A percentile compares a stretch with the other conserved stretches of the same genome.
Evolutionary conservation across 164 flowering plant genomes (phyloP).

Genomic region (Berberis vulgaris): DNA sequence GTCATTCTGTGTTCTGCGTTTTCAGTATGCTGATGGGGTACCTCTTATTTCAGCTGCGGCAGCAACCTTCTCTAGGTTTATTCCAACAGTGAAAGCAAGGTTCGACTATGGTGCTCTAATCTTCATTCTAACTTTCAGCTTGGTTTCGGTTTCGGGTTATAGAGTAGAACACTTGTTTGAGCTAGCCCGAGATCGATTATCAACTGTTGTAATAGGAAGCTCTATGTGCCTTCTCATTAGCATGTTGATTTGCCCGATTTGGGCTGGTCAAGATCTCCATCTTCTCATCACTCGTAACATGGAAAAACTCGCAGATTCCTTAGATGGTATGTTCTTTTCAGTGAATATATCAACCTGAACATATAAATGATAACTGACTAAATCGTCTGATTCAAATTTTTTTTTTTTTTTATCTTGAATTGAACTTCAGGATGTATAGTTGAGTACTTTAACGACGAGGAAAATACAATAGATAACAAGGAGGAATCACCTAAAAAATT

Average conservation of each 20-base stretch:
- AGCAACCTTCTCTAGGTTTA: constrained; percentile 68
- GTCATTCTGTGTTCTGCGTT: background rate
- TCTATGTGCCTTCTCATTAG: constrained; percentile 45
- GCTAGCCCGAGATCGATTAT: constrained; percentile 49
- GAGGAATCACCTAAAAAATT: constrained; percentile 18
- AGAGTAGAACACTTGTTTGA: constrained; percentile 49
- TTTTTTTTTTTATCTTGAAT: background rate
- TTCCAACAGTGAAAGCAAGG: constrained; percentile 56
- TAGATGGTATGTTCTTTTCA: constrained; percentile 40
- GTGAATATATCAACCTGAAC: background rate
- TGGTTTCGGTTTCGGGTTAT: constrained; percentile 67
- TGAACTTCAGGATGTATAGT: constrained; percentile 33
- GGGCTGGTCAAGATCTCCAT: constrained; percentile 78
- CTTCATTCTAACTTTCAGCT: constrained; percentile 81
- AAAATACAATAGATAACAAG: constrained; percentile 1
- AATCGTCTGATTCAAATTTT: background rate
- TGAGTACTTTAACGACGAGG: constrained; percentile 26
- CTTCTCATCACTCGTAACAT: constrained; percentile 37
- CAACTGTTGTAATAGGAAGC: constrained; percentile 62
- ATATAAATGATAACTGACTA: background rate
- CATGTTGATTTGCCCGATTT: constrained; percentile 56
- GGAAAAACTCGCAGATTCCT: constrained; percentile 61
- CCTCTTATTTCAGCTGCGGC: constrained; percentile 42
- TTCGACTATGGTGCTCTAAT: constrained; percentile 71
- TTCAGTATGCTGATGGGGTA: background rate